phyloP scores from a whole-genome alignment of 371 early-diverging fungal species.

The Rhizopus sp. region DNA sequence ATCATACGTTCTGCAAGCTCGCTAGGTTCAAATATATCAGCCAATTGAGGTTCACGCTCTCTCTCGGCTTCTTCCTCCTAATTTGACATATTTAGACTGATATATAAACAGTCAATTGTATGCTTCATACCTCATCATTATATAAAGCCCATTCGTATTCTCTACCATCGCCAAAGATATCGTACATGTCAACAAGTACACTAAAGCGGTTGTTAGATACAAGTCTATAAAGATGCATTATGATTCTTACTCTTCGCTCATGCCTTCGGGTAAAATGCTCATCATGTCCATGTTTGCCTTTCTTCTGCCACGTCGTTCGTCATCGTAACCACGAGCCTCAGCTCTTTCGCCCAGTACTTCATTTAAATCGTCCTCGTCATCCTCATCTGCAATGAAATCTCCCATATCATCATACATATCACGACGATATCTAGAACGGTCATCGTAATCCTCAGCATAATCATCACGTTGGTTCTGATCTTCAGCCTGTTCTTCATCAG shows the following conservation, averaged over 20 bases:
- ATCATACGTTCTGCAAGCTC: conserved; percentile 88
- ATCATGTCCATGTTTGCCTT: conserved; percentile 42
- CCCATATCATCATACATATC: conserved; percentile 62
- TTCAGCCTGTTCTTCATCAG: conserved; percentile 34
- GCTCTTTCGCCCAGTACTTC: conserved; percentile 65
- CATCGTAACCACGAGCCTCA: conserved; percentile 35
- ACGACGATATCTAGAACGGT: conserved; percentile 43
- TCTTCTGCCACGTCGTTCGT: conserved; percentile 37
- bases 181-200: conserved; percentile 80
- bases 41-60: conserved; percentile 61
- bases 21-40: conserved; percentile 89
- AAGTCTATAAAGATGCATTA: not conserved
- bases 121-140: conserved; percentile 32
- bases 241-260: conserved; percentile 42
- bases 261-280: conserved; percentile 45
- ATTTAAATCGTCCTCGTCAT: conserved; percentile 58
- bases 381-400: conserved; percentile 75
- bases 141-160: conserved; percentile 88
- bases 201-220: conserved; percentile 33
- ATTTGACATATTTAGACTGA: not conserved
- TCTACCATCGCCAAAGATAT: conserved; percentile 89
- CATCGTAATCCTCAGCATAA: conserved; percentile 46
- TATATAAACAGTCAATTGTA: not conserved
- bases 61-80: conserved; percentile 15
- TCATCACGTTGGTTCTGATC: conserved; percentile 43